Evolutionary conservation across 192 early-diverging fungal species (phyloP), one percentile per base, ranked within the genome.

Genomic region (Backusella tuberculispora): DNA sequence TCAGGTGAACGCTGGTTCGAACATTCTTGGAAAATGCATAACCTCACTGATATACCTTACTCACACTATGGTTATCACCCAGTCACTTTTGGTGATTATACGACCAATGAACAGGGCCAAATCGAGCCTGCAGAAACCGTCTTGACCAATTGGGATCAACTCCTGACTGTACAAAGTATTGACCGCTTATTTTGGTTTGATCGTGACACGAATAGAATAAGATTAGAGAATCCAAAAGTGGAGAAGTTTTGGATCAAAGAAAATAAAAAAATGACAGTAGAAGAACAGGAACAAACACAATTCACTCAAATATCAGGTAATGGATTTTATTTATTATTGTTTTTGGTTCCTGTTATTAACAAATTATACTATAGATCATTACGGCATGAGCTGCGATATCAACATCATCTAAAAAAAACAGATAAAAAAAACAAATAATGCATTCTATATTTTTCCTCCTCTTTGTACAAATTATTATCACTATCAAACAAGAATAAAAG

Each of bases 61-160:
- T 85, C 90, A 66, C 63, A 84, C 14, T 82, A 85, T 21, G 88
- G 89, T 1, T 86, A 91, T 75, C 92, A 94, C 43, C 92, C 92
- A 4, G 87, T 95, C n/a, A 94, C 94, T 0, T 92, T 91, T 84
- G 92, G 90, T n/a, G 92, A 94, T 65, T 84, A 86, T 19, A 77
- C 82, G 3, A 75, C 85, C 6, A 85, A 74, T 71, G 70, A 83
- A 10, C 26, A 88, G 29, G 88, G 88, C 41, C 42, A 60, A 14
- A 41, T 64, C 34, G 29, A 48, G 2, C 89, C 91, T 2, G 81
- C 84, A 47, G 91, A 92, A 72, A 89, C 87, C 0, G 82, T 90
- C n/a, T 71, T 92, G 78, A 90, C 90, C 0, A 84, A 81, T 37
- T 68, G 41, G 40, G 78, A 82, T 41, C 87, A 90, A 42, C 82